A percentile compares a stretch with the other conserved stretches of the same genome.
phyloP scores from a whole-genome alignment of 257 asterid genomes.

The Cordia subcordata region DNA sequence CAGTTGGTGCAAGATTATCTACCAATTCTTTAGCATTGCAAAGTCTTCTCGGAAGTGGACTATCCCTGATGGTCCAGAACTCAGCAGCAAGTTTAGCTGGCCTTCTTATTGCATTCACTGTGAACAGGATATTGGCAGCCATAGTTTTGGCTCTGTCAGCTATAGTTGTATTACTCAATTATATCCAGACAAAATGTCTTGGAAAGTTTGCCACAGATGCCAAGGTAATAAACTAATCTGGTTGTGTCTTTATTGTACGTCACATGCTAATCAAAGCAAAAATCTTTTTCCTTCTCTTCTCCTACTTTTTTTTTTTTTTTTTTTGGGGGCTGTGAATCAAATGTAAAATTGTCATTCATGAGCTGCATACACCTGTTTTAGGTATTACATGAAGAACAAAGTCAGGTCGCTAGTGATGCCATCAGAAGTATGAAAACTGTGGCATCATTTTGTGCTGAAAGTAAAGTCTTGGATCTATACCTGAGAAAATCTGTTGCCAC shows the following conservation, averaged over 20 bases:
- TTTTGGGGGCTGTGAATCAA: not conserved
- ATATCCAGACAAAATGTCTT: constrained; percentile 12
- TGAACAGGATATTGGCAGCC: constrained; percentile 23
- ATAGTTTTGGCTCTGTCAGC: constrained; percentile 20
- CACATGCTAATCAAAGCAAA: not conserved
- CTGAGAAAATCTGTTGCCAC: constrained; percentile 17
- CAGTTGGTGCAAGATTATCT: constrained; percentile 29
- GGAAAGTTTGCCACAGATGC: constrained; percentile 10
- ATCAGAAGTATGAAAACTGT: constrained; percentile 24
- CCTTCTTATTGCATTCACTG: constrained; percentile 23
- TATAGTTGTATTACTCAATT: constrained; percentile 9
- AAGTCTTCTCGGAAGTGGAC: constrained; percentile 18
- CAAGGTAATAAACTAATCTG: constrained; percentile 12
- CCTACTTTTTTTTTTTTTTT: not conserved
- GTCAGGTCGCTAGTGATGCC: constrained; percentile 28
- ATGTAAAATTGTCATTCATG: not conserved
- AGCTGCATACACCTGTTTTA: not conserved
- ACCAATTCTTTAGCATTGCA: constrained; percentile 18
- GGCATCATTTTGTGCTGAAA: constrained; percentile 29
- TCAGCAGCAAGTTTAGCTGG: constrained; percentile 25
- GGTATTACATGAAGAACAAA: constrained; percentile 17
- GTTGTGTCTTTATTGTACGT: not conserved
- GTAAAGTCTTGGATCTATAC: constrained; percentile 24
- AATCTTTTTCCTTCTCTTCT: not conserved
- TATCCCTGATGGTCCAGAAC: constrained; percentile 27